Conservation (phyloP, 2,329 filamentous ascomycete genomes). For the Allantophomopsis cytisporea region DNA sequence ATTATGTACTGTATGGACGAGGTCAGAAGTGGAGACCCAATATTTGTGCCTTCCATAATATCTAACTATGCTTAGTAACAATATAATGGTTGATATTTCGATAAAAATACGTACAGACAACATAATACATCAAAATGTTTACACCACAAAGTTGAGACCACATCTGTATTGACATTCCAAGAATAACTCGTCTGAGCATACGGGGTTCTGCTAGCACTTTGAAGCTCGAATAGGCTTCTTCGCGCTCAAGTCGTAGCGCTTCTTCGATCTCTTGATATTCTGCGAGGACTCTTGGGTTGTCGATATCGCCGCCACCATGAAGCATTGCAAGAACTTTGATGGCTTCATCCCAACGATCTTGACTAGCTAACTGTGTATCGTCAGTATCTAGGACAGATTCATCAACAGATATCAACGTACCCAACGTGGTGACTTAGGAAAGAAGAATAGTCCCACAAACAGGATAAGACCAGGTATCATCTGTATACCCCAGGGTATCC, state of each 20-base stretch:
- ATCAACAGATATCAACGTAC: no score
- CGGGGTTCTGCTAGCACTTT: constrained; percentile 55
- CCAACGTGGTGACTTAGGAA: constrained; percentile 56
- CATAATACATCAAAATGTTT: constrained; percentile 51
- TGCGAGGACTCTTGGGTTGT: constrained; percentile 45
- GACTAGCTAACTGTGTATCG: constrained; percentile 33
- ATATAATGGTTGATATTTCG: constrained; percentile 45
- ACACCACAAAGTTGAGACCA: constrained; percentile 66
- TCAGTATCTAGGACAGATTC: no score
- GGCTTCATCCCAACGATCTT: constrained; percentile 55
- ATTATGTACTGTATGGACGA: constrained; percentile 65
- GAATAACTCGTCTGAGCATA: constrained; percentile 59
- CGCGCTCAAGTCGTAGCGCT: constrained; percentile 59
- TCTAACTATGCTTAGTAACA: no score
- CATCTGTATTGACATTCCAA: constrained; percentile 61
- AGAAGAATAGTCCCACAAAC: constrained; percentile 42
- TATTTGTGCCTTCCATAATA: constrained; percentile 47
- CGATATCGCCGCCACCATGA: constrained; percentile 40
- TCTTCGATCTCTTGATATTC: constrained; percentile 58
- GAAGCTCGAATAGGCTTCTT: constrained; percentile 56
- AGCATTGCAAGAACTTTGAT: constrained; percentile 41
- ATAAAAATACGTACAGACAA: no score
- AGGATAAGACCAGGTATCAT: constrained; percentile 38
- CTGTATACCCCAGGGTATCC: constrained; percentile 48
- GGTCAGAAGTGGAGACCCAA: constrained; percentile 45